These are phyloP conservation scores for Populus ilicifolia DNA, from an alignment of 345 rosid species.

Conservation along the genomic window DNA sequence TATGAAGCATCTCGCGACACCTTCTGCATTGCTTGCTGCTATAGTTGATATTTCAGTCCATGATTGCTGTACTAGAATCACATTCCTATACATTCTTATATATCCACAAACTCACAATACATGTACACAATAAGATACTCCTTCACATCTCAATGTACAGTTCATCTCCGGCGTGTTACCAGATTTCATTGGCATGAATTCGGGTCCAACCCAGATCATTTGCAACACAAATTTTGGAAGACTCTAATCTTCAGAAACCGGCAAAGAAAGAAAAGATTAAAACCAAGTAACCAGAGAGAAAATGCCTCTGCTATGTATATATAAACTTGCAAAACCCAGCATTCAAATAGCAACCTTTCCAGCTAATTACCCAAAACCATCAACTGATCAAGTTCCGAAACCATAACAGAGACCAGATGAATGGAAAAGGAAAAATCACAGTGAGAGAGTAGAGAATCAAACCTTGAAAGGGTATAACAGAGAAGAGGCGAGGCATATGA, in stretches of 20 bases:
- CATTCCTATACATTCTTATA: background rate
- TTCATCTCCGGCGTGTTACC: background rate
- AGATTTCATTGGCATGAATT: background rate
- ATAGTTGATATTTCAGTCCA: background rate
- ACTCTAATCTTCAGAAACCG: background rate
- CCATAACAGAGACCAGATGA: background rate
- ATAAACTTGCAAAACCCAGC: background rate
- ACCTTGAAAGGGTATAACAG: background rate
- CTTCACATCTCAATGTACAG: background rate
- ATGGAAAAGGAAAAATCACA: background rate
- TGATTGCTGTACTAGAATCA: background rate
- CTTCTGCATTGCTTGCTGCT: background rate
- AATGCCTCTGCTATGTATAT: background rate
- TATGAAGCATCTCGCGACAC: background rate
- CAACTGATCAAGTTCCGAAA: background rate
- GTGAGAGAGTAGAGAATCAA: background rate
- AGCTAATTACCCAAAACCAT: conserved; percentile 1
- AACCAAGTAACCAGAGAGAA: background rate
- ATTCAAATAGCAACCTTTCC: background rate
- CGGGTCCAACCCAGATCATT: background rate
- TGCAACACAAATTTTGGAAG: background rate
- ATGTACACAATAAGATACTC: background rate
- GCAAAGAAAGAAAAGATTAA: background rate
- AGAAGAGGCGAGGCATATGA: background rate
- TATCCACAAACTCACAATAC: background rate